Base-by-base conservation (phyloP, 2,329 filamentous ascomycete species). In the Colletotrichum chlorophyti region DNA sequence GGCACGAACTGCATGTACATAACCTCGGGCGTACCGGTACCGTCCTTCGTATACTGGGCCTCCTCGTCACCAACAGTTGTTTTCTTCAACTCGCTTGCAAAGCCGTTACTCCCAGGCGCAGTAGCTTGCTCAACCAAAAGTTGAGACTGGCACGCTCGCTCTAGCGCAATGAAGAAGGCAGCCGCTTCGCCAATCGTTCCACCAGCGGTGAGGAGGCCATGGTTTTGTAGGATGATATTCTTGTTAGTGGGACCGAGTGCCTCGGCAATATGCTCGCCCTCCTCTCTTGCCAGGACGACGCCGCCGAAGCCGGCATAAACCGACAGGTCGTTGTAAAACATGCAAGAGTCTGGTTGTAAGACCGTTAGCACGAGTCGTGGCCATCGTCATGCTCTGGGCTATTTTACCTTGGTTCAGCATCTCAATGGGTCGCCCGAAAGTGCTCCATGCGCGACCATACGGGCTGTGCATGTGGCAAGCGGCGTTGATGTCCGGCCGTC, bases 121-220 rank as follows among this genome's bases (percentile, higher is more conserved):
- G 40, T 68, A 38, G 88, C 88, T 0, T 87, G 85, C 70, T 91
- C 89, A 12, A 85, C 83, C 53, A 84, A 74, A 31, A 91, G 72
- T 70, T 92, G 90, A 9, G 88, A 78, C 50, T 86, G 80, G 64
- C 89, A 92, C 9, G 83, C 84, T 35, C 86, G 79, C 70, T 92
- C 89, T 65, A 91, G 78, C 4, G 86, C 72, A 3, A 84, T 84
- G 67, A 90, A 91, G 51, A 91, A 73, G 63, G 85, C 90, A 0
- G 86, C 87, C 0, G 89, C 88, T 71, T 91, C 89, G 61, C 89
- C 89, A 3, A 91, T 86, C 0, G 88, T 91, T 1, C 70, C 68
- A 1, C 89, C 89, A 0, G 88, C 85, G 0, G 87, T 90, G 37
- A 91, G 69, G 5, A 91, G 72, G 0, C 89, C 89, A 66, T 91